Conservation (phyloP, 1,284 basidiomycete species). For the Pseudozyma pruni region DNA sequence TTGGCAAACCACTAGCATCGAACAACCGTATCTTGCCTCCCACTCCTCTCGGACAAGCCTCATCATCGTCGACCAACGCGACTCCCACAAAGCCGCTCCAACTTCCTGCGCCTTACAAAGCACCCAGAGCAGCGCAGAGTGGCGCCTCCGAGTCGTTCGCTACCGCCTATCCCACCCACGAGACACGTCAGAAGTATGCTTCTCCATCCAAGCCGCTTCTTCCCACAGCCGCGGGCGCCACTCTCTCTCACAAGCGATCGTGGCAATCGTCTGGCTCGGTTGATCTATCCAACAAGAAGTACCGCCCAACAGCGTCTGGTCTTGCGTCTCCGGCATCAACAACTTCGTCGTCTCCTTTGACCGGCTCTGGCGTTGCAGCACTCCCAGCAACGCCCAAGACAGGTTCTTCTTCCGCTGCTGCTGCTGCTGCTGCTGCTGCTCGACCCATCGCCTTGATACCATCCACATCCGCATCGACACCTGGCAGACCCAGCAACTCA, state of each 20-base stretch:
- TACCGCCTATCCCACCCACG: conserved; percentile 47
- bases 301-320: conserved; percentile 1
- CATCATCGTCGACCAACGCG: conserved; percentile 9
- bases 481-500: conserved; percentile 9
- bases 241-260: conserved; percentile 32
- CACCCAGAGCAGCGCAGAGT: conserved; percentile 18
- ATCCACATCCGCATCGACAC: conserved; percentile 2
- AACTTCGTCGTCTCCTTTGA: conserved; percentile 9
- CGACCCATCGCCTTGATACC: conserved; percentile 2
- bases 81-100: conserved; percentile 14
- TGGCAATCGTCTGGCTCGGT: conserved; percentile 26
- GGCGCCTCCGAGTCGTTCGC: conserved; percentile 47
- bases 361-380: neutral
- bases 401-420: neutral
- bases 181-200: conserved; percentile 53
- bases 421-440: neutral
- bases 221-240: conserved; percentile 5
- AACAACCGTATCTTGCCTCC: conserved; percentile 33
- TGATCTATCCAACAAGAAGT: conserved; percentile 41
- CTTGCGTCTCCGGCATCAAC: conserved; percentile 6
- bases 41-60: conserved; percentile 26
- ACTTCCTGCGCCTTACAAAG: conserved; percentile 44
- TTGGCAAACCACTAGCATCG: conserved; percentile 14
- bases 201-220: conserved; percentile 38
- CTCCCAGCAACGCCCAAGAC: conserved; percentile 3